These are phyloP conservation scores for Fraxinus quadrangulata DNA, from an alignment of 257 asterid species.

Conservation along the genomic window DNA sequence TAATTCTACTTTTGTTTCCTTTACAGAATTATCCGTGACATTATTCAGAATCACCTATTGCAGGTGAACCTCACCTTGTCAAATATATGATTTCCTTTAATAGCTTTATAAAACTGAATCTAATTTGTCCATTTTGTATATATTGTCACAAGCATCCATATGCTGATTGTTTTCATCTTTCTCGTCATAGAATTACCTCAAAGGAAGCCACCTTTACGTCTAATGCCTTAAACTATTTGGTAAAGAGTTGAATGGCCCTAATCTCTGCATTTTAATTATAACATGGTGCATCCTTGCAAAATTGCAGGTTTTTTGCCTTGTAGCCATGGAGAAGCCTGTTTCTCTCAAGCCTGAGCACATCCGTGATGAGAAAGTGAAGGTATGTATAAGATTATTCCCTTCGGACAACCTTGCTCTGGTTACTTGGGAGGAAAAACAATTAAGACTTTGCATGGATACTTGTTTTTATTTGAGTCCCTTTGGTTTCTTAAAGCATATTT, in stretches of 20 bases:
- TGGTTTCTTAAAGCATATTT: background rate
- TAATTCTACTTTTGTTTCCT: constrained; percentile 25
- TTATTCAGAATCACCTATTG: constrained; percentile 86
- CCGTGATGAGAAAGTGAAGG: constrained; percentile 98
- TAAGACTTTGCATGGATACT: constrained; percentile 1
- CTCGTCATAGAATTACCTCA: background rate
- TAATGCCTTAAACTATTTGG: background rate
- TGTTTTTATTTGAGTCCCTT: background rate
- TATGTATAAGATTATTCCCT: constrained; percentile 24
- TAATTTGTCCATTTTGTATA: constrained; percentile 15
- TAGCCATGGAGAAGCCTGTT: constrained; percentile 94
- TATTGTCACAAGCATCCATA: background rate
- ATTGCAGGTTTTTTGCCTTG: constrained; percentile 84
- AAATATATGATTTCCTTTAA: constrained; percentile 7
- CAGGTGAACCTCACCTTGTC: constrained; percentile 54
- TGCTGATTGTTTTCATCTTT: constrained; percentile 1
- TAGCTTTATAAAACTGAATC: background rate
- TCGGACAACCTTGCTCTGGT: background rate
- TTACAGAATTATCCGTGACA: constrained; percentile 89
- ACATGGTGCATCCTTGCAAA: background rate
- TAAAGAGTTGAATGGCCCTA: background rate
- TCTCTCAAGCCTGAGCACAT: constrained; percentile 81
- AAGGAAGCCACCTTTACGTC: background rate
- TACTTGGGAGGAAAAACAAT: background rate
- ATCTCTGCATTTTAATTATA: background rate